Evolutionary conservation across 2,329 filamentous ascomycete species (phyloP), one percentile per base, ranked within the genome.

Genomic region (Chrysoporthe deuterocubensis): DNA sequence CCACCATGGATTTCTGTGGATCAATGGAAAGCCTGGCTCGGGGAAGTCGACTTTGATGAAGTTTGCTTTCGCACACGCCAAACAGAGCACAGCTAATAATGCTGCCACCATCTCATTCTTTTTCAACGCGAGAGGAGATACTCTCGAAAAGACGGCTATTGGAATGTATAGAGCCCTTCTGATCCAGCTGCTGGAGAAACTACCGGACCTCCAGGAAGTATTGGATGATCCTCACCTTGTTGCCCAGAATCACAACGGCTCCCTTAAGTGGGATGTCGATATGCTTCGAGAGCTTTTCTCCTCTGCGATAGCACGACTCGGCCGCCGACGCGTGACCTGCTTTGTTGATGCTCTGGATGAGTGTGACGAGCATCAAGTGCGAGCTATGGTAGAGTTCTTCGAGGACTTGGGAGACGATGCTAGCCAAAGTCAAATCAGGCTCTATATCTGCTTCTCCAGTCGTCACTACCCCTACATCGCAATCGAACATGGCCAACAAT

Each of bases 111-210:
- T 76, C 6, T 75, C 74, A 0, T 85, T 84, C 72, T 85, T 84
- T 75, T 85, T 85, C 76, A 81, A 84, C 65, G 82, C 82, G 0
- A 74, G 81, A 58, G 82, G 82, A 0, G 72, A 74, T 0, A 64
- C 74, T 9, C 73, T 82, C 21, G 82, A 86, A 67, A 84, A 78
- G 69, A 78, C 81, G 0, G 78, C 76, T 0, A 34, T 71, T 0
- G 84, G 85, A 4, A 77, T 87, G 68, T 85, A 85, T 70, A 79
- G 83, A 13, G 81, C 83, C 2, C 72, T 87, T 13, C 70, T 86
- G 1, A 71, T 75, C 13, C 83, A 87, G 68, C 71, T 86, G 1
- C 72, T 86, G 0, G 63, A 76, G 1, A 72, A 72, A 32, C 48
- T 72, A 2, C 73, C 74, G 0, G 72, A 78, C 0, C 71, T 83